phyloP scores from a whole-genome alignment of 169 alveolate species.

The Cryptosporidium parvum region DNA sequence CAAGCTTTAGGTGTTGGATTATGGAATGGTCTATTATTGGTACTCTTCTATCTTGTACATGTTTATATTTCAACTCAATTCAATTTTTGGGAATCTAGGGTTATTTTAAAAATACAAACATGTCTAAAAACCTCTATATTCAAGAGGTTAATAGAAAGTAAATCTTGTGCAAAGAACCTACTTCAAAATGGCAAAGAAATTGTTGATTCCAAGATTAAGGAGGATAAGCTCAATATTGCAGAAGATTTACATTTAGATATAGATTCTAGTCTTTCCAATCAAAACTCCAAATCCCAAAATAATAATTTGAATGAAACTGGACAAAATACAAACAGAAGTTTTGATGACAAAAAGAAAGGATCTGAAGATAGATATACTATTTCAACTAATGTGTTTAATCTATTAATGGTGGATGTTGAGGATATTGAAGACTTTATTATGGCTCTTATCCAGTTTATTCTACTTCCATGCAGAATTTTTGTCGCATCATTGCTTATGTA shows the following conservation, averaged over 20 bases:
- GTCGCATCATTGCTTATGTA: conserved; percentile 61
- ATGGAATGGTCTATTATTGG: conserved; percentile 6
- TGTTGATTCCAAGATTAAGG: conserved; percentile 5
- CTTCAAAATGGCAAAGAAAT: conserved; percentile 37
- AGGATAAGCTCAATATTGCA: background rate
- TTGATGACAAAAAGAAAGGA: background rate
- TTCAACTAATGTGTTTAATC: conserved; percentile 55
- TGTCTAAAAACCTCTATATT: conserved; percentile 67
- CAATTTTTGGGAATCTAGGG: conserved; percentile 67
- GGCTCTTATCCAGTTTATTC: conserved; percentile 66
- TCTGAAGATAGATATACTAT: conserved; percentile 11
- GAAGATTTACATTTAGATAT: conserved; percentile 21
- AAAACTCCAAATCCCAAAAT: background rate
- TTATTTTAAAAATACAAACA: conserved; percentile 56
- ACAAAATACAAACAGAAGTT: background rate
- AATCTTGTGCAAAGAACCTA: conserved; percentile 49
- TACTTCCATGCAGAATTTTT: conserved; percentile 49
- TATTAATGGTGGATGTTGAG: conserved; percentile 71
- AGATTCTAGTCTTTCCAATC: background rate
- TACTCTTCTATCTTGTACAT: conserved; percentile 28
- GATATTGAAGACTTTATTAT: conserved; percentile 66
- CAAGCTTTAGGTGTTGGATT: conserved; percentile 36
- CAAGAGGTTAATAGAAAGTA: conserved; percentile 38
- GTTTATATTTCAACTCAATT: conserved; percentile 64
- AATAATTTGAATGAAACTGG: background rate